A percentile compares a stretch with the other conserved stretches of the same genome.
Conservation (phyloP, 202 grass and related monocot genomes). For the Miscanthus sacchariflorus region DNA sequence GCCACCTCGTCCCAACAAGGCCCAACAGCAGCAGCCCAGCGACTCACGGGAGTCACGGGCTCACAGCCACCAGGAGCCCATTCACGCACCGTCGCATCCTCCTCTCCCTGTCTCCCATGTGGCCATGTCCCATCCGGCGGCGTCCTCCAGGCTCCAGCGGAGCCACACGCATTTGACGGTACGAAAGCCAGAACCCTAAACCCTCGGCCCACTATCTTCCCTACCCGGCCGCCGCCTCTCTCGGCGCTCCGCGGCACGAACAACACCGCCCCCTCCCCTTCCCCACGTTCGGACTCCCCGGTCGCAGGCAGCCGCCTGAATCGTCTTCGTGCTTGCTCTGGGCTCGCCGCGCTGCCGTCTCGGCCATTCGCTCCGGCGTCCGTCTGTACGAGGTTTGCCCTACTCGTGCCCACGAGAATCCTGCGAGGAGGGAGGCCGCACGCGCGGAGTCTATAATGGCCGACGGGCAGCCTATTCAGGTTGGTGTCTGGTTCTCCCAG, state of each 20-base stretch:
- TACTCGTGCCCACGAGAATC: neutral
- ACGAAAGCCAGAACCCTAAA: neutral
- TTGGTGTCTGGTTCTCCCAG: neutral
- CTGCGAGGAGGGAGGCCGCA: neutral
- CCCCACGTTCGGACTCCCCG: neutral
- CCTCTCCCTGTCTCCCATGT: no score
- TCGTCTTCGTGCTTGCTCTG: neutral
- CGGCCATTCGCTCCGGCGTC: neutral
- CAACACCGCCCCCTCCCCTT: no score
- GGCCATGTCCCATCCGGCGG: no score
- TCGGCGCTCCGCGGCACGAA: no score
- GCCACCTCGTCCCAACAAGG: no score
- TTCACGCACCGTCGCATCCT: no score
- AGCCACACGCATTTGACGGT: no score
- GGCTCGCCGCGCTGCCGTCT: neutral
- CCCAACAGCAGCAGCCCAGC: no score
- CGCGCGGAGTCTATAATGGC: slow-evolving; percentile 24
- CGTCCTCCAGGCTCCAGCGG: no score
- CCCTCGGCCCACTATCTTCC: neutral
- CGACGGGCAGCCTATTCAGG: slow-evolving; percentile 7
- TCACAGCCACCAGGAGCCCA: no score
- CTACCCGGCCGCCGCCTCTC: neutral
- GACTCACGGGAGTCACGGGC: no score
- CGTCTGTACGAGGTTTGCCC: neutral
- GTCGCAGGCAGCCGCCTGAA: neutral